phyloP scores from a whole-genome alignment of 306 rosid genomes.

The Abrus pulchellus region DNA sequence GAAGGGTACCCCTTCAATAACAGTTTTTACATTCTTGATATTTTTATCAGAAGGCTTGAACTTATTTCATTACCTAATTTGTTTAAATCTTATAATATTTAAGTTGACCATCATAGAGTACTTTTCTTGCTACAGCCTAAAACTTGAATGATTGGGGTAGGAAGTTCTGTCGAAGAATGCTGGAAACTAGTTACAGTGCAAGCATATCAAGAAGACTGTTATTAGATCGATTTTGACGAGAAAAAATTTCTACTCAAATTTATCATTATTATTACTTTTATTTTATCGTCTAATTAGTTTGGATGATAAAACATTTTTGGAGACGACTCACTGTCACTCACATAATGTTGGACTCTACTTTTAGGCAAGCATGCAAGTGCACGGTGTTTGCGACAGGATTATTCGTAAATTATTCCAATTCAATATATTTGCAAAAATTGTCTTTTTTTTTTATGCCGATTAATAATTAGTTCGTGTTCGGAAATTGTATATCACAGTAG shows the following conservation, averaged over 20 bases:
- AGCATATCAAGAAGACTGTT: too few relatives aligned
- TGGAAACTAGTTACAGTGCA: too few relatives aligned
- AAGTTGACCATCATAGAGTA: neutral
- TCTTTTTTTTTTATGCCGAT: neutral
- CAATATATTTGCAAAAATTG: neutral
- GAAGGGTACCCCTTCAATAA: slow-evolving; percentile 5
- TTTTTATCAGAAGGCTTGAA: neutral
- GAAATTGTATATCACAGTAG: neutral
- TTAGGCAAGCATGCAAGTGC: neutral
- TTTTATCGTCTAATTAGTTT: too few relatives aligned
- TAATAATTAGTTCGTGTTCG: neutral
- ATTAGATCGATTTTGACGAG: too few relatives aligned
- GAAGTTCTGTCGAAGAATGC: neutral
- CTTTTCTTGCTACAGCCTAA: neutral
- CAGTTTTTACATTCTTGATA: slow-evolving; percentile 29
- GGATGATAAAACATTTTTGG: neutral
- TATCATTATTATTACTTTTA: too few relatives aligned
- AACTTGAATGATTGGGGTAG: neutral
- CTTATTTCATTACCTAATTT: slow-evolving; percentile 6
- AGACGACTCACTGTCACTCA: neutral
- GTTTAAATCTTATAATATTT: neutral
- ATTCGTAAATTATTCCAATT: neutral
- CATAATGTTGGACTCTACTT: neutral
- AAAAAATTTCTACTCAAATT: too few relatives aligned
- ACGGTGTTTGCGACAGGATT: neutral